Conservation (phyloP, 1,284 basidiomycete species). For the Apiotrichum sp. region DNA sequence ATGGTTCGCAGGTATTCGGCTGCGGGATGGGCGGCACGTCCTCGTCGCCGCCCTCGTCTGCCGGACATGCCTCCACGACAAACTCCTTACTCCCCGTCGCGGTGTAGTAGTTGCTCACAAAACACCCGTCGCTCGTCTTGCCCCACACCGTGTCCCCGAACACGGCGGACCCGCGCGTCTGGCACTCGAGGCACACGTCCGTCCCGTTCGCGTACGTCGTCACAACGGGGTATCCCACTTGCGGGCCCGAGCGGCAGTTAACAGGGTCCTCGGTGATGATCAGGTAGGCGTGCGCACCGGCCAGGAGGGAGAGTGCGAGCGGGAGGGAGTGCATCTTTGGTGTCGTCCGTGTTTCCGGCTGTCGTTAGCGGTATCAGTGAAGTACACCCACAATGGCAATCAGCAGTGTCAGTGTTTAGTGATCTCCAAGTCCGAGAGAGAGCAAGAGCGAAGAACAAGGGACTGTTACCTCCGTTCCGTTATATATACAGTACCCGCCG, state of each 20-base stretch:
- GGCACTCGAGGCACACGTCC: constrained; percentile 7
- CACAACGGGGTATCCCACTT: background rate
- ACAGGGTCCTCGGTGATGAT: constrained; percentile 5
- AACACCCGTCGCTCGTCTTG: constrained; percentile 13
- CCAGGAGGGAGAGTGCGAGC: no score
- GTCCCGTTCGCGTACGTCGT: background rate
- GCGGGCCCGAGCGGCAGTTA: constrained; percentile 11
- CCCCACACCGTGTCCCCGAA: constrained; percentile 3
- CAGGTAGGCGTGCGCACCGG: no score
- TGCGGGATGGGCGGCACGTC: no score
- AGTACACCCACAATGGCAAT: no score
- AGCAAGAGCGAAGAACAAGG: no score
- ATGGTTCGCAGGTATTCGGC: background rate
- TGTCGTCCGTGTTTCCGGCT: no score
- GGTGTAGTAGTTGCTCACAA: constrained; percentile 9
- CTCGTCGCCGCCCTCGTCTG: background rate
- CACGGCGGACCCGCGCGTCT: constrained; percentile 7
- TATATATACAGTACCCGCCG: no score
- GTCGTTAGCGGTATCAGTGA: background rate
- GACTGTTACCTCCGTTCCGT: no score
- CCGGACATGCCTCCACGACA: background rate
- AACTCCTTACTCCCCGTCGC: constrained; percentile 1
- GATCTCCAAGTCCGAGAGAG: no score
- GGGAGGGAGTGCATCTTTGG: no score
- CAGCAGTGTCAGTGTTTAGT: no score